These are phyloP conservation scores for Fusarium xylarioides DNA, from an alignment of 2,329 filamentous ascomycete genomes.

Conservation along the genomic window DNA sequence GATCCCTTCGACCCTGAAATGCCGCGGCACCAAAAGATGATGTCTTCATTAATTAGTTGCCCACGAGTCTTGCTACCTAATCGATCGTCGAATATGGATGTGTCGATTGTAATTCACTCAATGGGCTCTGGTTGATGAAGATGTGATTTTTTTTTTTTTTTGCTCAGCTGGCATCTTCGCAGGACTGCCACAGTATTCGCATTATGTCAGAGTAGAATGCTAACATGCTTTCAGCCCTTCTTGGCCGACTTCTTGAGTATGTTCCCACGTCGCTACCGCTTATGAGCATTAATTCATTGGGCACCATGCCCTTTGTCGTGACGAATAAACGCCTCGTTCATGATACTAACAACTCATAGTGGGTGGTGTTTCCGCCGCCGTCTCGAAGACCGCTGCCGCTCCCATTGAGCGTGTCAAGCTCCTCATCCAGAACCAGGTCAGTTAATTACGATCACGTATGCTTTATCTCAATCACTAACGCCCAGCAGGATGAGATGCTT, in stretches of 20 bases:
- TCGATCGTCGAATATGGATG: constrained; percentile 28
- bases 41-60: constrained; percentile 5
- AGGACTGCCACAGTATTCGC: background rate
- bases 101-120: background rate
- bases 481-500: constrained; percentile 95
- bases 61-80: background rate
- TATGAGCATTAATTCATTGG: background rate
- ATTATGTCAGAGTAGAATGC: constrained; percentile 7
- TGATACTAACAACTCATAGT: constrained; percentile 62
- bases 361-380: constrained; percentile 99
- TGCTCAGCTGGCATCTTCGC: constrained; percentile 5
- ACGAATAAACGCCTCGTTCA: constrained; percentile 1
- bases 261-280: constrained; percentile 54
- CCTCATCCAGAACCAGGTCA: constrained; percentile 99
- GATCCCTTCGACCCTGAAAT: constrained; percentile 38
- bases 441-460: constrained; percentile 48
- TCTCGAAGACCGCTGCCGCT: constrained; percentile 99
- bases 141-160: background rate
- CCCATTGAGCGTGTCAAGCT: constrained; percentile 99
- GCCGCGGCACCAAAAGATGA: constrained; percentile 42
- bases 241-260: constrained; percentile 98
- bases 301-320: background rate
- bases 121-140: background rate
- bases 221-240: constrained; percentile 73
- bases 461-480: constrained; percentile 44